Percentiles rank a stretch among this genome's conserved stretches.
phyloP scores from a whole-genome alignment of 1,139 yeast species.

The Geotrichum cucujoidarum region DNA sequence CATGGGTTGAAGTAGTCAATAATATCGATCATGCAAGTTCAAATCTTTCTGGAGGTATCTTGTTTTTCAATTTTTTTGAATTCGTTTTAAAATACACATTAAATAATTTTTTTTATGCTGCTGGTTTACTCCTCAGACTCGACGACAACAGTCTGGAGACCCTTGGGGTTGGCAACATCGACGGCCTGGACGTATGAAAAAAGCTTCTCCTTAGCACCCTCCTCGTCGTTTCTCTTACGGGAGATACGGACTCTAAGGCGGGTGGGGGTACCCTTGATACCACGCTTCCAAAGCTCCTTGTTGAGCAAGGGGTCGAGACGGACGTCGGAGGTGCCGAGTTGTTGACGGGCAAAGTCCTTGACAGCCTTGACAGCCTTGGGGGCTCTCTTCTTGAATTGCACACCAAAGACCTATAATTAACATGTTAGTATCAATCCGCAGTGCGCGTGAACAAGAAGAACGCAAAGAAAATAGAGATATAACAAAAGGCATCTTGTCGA shows the following conservation, averaged over 20 bases:
- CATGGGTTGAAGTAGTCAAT: no score
- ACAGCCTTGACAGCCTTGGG: conserved; percentile 99
- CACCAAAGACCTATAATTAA: conserved; percentile 92
- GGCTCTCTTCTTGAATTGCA: conserved; percentile 99
- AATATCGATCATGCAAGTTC: no score
- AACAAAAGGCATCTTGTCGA: no score
- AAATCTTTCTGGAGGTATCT: no score
- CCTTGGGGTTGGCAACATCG: conserved; percentile 90
- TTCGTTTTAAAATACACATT: no score
- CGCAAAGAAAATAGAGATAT: no score
- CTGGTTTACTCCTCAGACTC: conserved; percentile 51
- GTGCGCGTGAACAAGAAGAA: no score
- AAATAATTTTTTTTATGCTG: no score
- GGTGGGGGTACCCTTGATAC: conserved; percentile 98
- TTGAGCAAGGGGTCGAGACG: conserved; percentile 98
- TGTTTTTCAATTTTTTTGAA: no score
- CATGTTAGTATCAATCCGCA: conserved; percentile 21
- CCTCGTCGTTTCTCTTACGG: conserved; percentile 99
- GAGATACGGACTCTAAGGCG: conserved; percentile 98
- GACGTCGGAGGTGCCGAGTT: conserved; percentile 99
- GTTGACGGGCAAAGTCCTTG: conserved; percentile 96
- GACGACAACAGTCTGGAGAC: conserved; percentile 96
- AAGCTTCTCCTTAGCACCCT: conserved; percentile 97
- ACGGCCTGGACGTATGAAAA: conserved; percentile 98
- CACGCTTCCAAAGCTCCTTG: conserved; percentile 99